phyloP scores from a whole-genome alignment of 495 filamentous ascomycete genomes.

The Aspergillus indologenus region DNA sequence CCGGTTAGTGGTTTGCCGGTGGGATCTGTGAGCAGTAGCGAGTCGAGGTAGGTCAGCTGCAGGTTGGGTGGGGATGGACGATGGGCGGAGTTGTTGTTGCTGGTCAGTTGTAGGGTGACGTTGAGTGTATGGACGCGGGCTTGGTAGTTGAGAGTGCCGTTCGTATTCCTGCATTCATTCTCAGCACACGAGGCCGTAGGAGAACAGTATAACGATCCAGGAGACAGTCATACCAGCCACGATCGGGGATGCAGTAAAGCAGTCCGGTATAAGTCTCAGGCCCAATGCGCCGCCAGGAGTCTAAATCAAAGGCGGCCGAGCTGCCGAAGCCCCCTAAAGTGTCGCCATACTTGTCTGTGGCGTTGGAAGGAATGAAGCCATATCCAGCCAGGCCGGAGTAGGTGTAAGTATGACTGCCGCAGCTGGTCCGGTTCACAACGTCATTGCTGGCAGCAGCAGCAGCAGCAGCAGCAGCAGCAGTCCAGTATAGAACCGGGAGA shows the following conservation, averaged over 20 bases:
- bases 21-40: constrained; percentile 65
- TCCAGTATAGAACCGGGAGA: constrained; percentile 18
- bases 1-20: constrained; percentile 68
- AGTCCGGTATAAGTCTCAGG: constrained; percentile 59
- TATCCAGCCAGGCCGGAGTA: constrained; percentile 72
- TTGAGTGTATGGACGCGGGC: constrained; percentile 70
- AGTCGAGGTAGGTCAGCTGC: constrained; percentile 60
- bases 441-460: constrained; percentile 13
- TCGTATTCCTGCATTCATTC: constrained; percentile 51
- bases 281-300: constrained; percentile 57
- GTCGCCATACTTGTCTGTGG: constrained; percentile 68
- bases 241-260: constrained; percentile 65
- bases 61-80: constrained; percentile 64
- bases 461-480: too few relatives aligned
- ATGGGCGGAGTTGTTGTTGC: constrained; percentile 46
- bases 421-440: constrained; percentile 54
- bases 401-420: constrained; percentile 60
- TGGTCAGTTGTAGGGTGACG: constrained; percentile 54
- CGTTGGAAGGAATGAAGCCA: constrained; percentile 58
- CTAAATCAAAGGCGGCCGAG: constrained; percentile 60
- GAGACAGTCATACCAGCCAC: constrained; percentile 61
- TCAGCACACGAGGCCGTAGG: neutral
- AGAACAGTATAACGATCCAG: neutral
- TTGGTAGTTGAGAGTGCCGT: constrained; percentile 74
- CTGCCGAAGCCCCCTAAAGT: constrained; percentile 69